Evolutionary conservation across 495 filamentous ascomycete species (phyloP).

Genomic region (Xylaria castorea): DNA sequence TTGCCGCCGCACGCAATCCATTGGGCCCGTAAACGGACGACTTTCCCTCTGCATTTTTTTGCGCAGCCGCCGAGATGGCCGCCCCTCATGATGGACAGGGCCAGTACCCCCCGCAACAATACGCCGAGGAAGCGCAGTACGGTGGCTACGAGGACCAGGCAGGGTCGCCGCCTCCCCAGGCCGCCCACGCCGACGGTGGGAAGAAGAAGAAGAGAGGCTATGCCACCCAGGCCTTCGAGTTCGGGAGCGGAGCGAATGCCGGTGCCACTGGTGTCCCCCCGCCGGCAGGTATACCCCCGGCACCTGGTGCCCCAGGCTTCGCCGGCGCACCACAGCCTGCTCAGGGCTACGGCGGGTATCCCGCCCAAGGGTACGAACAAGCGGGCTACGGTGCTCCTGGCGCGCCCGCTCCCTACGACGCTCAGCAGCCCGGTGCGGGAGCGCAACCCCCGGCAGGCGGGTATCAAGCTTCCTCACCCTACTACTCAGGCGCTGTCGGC

Average conservation of each 20-base stretch:
- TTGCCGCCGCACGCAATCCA: background rate
- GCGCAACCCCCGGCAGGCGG: conserved; percentile 55
- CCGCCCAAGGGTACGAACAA: conserved; percentile 65
- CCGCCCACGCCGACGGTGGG: conserved; percentile 52
- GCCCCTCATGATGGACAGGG: conserved; percentile 63
- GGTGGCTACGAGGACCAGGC: conserved; percentile 41
- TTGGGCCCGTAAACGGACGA: background rate
- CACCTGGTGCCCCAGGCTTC: conserved; percentile 38
- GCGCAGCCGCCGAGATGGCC: conserved; percentile 53
- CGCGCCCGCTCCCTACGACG: conserved; percentile 55
- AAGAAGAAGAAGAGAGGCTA: conserved; percentile 90
- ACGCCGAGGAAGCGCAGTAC: conserved; percentile 55
- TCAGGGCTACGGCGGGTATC: conserved; percentile 64
- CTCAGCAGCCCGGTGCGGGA: conserved; percentile 49
- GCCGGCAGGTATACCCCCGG: conserved; percentile 34
- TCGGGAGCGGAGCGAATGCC: conserved; percentile 88
- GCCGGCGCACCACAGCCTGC: conserved; percentile 46
- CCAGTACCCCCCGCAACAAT: conserved; percentile 70
- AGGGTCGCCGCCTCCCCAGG: conserved; percentile 49
- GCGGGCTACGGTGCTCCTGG: conserved; percentile 57
- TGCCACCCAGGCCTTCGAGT: conserved; percentile 92
- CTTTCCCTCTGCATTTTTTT: conserved; percentile 21
- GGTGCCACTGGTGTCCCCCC: conserved; percentile 54
- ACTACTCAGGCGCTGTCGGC: conserved; percentile 63
- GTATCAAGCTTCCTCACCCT: conserved; percentile 71